Percentiles rank a stretch among this genome's conserved stretches.
These are phyloP conservation scores for Capsella rubella DNA, from an alignment of 441 rosid genomes.

Conservation along the genomic window DNA sequence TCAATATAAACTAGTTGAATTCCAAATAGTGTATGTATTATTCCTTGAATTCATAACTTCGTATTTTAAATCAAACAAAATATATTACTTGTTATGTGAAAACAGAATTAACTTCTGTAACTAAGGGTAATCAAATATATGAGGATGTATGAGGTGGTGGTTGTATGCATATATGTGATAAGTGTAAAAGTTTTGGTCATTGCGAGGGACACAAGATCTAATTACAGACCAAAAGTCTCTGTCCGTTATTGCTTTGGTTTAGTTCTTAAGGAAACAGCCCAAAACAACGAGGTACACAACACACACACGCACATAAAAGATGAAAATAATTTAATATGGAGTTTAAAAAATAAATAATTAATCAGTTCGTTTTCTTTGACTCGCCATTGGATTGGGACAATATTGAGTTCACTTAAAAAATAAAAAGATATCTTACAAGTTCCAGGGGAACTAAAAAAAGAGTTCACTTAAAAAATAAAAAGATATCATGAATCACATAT, in stretches of 20 bases:
- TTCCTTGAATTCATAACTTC: not conserved
- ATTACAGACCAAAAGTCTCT: slow-evolving; percentile 71
- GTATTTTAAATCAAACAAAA: not conserved
- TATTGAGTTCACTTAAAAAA: no score
- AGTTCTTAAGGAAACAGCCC: slow-evolving; percentile 35
- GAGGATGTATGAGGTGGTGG: slow-evolving; percentile 28
- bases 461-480: no score
- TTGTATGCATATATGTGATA: slow-evolving; percentile 46
- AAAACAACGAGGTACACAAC: slow-evolving; percentile 25
- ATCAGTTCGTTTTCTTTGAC: not conserved
- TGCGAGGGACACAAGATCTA: slow-evolving; percentile 63
- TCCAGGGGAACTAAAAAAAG: no score
- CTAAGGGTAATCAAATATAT: not conserved
- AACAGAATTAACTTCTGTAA: not conserved
- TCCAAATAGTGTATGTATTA: not conserved
- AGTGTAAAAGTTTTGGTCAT: slow-evolving; percentile 37
- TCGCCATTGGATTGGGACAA: not conserved
- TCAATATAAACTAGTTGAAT: not conserved
- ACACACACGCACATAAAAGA: slow-evolving; percentile 6
- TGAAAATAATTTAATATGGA: slow-evolving; percentile 2
- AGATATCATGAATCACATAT: no score
- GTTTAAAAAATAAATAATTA: not conserved
- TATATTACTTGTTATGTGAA: not conserved
- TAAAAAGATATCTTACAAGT: no score
- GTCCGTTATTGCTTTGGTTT: slow-evolving; percentile 52